These are phyloP conservation scores for Scheffersomyces segobiensis DNA, from an alignment of 1,139 yeast species.

Conservation along the genomic window DNA sequence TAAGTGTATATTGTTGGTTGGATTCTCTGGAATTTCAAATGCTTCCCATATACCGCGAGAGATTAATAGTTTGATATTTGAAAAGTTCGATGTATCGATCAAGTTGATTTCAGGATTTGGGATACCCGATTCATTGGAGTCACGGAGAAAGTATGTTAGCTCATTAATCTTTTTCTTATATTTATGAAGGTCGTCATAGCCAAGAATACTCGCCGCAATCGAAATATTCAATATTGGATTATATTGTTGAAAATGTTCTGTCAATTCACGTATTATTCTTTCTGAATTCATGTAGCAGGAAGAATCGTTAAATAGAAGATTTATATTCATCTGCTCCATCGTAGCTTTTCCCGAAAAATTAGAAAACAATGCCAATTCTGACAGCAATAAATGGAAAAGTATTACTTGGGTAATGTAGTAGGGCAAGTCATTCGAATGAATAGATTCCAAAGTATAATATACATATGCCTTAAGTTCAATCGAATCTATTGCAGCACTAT, in stretches of 20 bases:
- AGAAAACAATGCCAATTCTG: conserved; percentile 35
- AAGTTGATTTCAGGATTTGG: background rate
- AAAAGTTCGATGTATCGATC: background rate
- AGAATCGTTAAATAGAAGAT: background rate
- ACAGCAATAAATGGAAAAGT: conserved; percentile 50
- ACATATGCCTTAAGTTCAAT: conserved; percentile 42
- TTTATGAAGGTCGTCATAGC: background rate
- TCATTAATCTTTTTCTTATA: background rate
- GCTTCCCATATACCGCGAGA: background rate
- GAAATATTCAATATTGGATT: background rate
- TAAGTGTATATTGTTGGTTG: conserved; percentile 3
- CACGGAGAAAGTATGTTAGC: background rate
- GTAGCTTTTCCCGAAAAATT: background rate
- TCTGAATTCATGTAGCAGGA: background rate
- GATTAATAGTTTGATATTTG: background rate
- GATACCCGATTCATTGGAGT: background rate
- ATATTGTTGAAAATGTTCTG: background rate
- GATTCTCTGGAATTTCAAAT: conserved; percentile 5
- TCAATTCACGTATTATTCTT: background rate
- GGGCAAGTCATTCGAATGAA: conserved; percentile 62
- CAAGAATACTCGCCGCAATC: background rate
- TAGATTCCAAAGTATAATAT: conserved; percentile 43
- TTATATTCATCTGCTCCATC: background rate
- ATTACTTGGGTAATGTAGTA: conserved; percentile 59
- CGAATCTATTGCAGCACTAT: conserved; percentile 39